Evolutionary conservation across 2,329 filamentous ascomycete species (phyloP), one percentile per base, ranked within the genome.

Genomic region (Purpureocillium takamizusanense): DNA sequence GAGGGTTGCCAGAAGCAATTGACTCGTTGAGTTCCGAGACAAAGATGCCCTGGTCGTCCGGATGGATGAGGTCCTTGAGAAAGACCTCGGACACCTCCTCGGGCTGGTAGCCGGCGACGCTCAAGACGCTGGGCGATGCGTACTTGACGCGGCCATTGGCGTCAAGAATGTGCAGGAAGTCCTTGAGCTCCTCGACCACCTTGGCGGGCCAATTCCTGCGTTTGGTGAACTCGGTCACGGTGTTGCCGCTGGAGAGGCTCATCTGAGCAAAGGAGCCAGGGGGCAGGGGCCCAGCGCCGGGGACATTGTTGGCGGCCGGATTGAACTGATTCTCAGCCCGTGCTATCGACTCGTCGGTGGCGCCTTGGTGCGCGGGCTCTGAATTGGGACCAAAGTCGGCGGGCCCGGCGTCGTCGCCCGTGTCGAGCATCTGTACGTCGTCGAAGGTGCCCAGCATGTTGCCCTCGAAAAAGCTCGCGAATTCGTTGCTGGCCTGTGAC

Each of bases 21-120:
- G 83, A 85, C 57, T 94, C 86, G 58, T 92, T 88, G 67, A 95
- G 81, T 57, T 95, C 88, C 38, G 86, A 76, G 39, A 87, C 77
- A 54, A 94, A 94, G 45, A 90, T 79, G 39, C 78, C 77, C 46
- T 80, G 78, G 61, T 95, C 89, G 58, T 94, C 88, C 5, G 81
- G 76, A 57, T 97, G 90, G 42, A 95, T 81, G 48, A 85, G 80
- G 36, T 95, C 85, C 36, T 78, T 79, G 38, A 97, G 75, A 52
- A 88, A 83, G 46, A 73, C 76, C 44, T 87, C 84, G 41, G 82
- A 66, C 27, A 95, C 67, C 48, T 89, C 81, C 4, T 78, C 69
- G 2, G 76, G 63, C 14, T 76, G 70, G 60, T 87, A 90, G 35
- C 89, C 89, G 2, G 86, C 90, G 30, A 95, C 69, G 4, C 64